Evolutionary conservation across 768 basidiomycete genomes (phyloP), one percentile per base, ranked within the genome.

Genomic region (Psilocybe azurescens): DNA sequence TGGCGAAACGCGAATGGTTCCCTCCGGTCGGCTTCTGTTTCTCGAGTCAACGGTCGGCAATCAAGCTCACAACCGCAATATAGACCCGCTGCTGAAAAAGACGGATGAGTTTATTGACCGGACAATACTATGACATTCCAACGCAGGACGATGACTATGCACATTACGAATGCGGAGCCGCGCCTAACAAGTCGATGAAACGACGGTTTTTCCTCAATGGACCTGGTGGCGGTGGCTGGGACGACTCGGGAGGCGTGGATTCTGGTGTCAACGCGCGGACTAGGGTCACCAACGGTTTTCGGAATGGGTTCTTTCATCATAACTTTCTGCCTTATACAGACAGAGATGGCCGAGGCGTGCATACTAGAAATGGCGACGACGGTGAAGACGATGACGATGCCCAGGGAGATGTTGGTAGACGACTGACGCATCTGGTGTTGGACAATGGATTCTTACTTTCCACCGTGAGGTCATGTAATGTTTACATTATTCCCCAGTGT

Each of bases 61-160:
- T 59, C 69, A 24, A 62, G 63, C 59, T 56, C 65, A 55, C 65
- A 67, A 18, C 64, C 63, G 39, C 58, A 28, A 51, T 61, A 63
- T 65, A 57, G 64, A 55, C 46, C 66, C 56, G 33, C 67, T 18
- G 66, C 72, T 29, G 75, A 74, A 30, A 79, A 66, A 85, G 85
- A 64, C 84, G 87, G 58, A 91, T 92, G 88, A 90, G 88, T 65
- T 78, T 91, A 51, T 56, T 89, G 53, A 89, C 88, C 16, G 85
- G 85, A 60, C 81, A 84, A 58, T 86, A 83, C 63, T 77, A 83
- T 59, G 84, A 88, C 47, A 75, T 82, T 0, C 83, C 84, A 0
- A 58, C 68, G 5, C 77, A 82, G 10, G 84, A 81, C 56, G 73
- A 79, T 39, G 78, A 77, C 53, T 79, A 74, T 59, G 76, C 75